A percentile compares a stretch with the other conserved stretches of the same genome.
phyloP scores from a whole-genome alignment of 2,329 filamentous ascomycete genomes.

The Cladophialophora immunda region DNA sequence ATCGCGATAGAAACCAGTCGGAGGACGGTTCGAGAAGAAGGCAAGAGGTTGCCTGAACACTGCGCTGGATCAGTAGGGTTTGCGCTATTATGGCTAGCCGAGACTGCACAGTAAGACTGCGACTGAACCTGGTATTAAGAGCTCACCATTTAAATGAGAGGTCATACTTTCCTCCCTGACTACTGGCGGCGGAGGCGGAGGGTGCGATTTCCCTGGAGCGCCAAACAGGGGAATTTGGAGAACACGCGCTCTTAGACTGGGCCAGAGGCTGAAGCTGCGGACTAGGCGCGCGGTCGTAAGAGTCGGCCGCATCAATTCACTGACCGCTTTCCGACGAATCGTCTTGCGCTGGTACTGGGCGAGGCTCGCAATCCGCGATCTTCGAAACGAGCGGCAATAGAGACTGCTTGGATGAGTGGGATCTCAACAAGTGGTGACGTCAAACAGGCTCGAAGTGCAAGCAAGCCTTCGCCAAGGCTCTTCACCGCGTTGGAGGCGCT shows the following conservation, averaged over 20 bases:
- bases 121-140: neutral
- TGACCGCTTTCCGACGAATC: neutral
- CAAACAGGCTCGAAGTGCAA: slow-evolving; percentile 4
- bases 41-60: slow-evolving; percentile 67
- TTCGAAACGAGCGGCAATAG: neutral
- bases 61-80: slow-evolving; percentile 27
- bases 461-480: slow-evolving; percentile 3
- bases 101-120: neutral
- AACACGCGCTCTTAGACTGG: slow-evolving; percentile 30
- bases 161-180: slow-evolving; percentile 27
- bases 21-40: slow-evolving; percentile 65
- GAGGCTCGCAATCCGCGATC: neutral
- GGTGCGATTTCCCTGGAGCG: slow-evolving; percentile 19
- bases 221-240: slow-evolving; percentile 29
- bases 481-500: neutral
- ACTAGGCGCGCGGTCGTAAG: neutral
- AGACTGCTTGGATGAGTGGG: neutral
- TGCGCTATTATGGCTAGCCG: neutral
- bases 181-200: slow-evolving; percentile 26
- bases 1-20: slow-evolving; percentile 69
- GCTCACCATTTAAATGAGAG: slow-evolving; percentile 33
- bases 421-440: neutral
- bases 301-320: slow-evolving; percentile 22
- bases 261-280: slow-evolving; percentile 32
- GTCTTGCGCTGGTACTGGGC: neutral